These are phyloP conservation scores for Phialemonium atrogriseum DNA, from an alignment of 2,329 filamentous ascomycete genomes.

Conservation along the genomic window DNA sequence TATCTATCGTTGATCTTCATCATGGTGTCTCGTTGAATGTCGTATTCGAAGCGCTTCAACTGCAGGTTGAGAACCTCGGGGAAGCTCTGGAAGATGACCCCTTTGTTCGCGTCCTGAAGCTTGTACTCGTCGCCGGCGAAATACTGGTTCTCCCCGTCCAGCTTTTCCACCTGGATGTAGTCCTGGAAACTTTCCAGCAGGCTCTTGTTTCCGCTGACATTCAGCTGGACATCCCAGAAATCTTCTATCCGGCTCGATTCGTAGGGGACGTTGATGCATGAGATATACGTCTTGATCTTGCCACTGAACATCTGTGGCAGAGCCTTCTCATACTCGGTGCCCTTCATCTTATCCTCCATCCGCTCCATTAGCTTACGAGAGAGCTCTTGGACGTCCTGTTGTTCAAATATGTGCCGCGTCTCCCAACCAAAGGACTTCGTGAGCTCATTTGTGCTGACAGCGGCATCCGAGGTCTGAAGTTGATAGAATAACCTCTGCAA, in stretches of 20 bases:
- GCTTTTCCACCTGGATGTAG: constrained; percentile 92
- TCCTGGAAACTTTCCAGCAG: constrained; percentile 92
- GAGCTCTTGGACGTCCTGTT: constrained; percentile 96
- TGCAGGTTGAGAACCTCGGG: constrained; percentile 91
- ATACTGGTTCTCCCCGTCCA: constrained; percentile 98
- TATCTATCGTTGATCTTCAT: constrained; percentile 97
- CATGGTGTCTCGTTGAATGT: constrained; percentile 92
- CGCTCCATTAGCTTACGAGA: constrained; percentile 96
- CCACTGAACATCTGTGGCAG: constrained; percentile 89
- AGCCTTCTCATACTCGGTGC: constrained; percentile 81
- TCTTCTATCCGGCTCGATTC: constrained; percentile 94
- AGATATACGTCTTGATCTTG: constrained; percentile 98
- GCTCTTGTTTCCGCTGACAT: constrained; percentile 88
- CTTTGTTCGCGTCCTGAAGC: constrained; percentile 93
- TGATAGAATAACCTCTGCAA: constrained; percentile 92
- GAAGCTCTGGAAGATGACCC: constrained; percentile 93
- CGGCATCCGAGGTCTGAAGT: constrained; percentile 74
- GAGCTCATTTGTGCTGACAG: constrained; percentile 85
- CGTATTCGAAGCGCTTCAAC: constrained; percentile 96
- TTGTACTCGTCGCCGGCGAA: constrained; percentile 85
- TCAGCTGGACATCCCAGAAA: constrained; percentile 98
- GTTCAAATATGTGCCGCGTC: constrained; percentile 93
- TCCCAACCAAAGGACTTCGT: constrained; percentile 98
- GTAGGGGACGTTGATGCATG: constrained; percentile 96
- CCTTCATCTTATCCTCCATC: constrained; percentile 97